Evolutionary conservation across 352 stramenopile genomes (phyloP).

Genomic region (Globisporangium splendens): DNA sequence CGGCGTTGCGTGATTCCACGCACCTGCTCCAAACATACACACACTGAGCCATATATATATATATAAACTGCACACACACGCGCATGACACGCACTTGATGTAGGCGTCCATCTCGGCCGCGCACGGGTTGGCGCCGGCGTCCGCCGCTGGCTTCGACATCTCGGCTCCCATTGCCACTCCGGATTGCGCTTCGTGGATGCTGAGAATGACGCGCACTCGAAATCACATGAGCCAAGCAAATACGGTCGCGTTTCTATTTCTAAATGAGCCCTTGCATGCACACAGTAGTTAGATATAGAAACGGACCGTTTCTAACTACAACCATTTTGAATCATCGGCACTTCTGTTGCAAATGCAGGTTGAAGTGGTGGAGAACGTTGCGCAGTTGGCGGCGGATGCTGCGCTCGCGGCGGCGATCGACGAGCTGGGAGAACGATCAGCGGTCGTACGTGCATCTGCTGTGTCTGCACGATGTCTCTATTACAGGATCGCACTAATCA

Average conservation of each 20-base stretch:
- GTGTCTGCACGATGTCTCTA: not conserved
- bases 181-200: not conserved
- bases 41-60: slow-evolving; percentile 4
- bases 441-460: slow-evolving; percentile 24
- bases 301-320: not conserved
- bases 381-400: slow-evolving; percentile 16
- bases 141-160: slow-evolving; percentile 38
- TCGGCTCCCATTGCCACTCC: slow-evolving; percentile 81
- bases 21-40: slow-evolving; percentile 27
- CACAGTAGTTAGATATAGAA: slow-evolving; percentile 5
- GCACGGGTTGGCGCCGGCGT: slow-evolving; percentile 59
- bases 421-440: slow-evolving; percentile 38
- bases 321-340: no score
- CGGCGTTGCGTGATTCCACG: slow-evolving; percentile 51
- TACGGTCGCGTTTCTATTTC: slow-evolving; percentile 9
- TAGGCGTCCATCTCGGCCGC: slow-evolving; percentile 58
- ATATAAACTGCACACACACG: not conserved
- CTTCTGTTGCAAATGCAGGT: slow-evolving; percentile 16
- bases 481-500: not conserved
- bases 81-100: slow-evolving; percentile 53
- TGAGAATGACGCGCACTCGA: not conserved
- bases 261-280: not conserved
- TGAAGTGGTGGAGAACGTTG: slow-evolving; percentile 19
- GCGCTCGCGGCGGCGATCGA: slow-evolving; percentile 31
- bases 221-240: not conserved